Base-by-base conservation (phyloP, 1,284 basidiomycete genomes). In the Malassezia slooffiae region DNA sequence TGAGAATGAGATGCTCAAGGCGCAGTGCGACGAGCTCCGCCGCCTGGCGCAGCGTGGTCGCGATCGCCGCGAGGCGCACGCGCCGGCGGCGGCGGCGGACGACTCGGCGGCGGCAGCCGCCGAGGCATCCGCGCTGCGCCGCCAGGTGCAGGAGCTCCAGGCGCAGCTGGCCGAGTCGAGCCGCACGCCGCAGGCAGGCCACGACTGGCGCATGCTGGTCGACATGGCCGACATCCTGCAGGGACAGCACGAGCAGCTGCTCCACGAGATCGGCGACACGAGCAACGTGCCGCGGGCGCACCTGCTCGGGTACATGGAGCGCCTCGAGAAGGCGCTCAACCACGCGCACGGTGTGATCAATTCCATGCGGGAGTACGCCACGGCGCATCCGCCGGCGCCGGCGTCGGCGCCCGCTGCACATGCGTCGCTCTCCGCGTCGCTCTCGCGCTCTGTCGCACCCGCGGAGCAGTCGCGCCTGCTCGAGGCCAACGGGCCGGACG, bases 1-100 rank as follows among this genome's bases (percentile, higher is more conserved):
- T 3, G 46, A 48, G 19, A 48, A 48, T 26, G 46, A 48, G 31
- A 21, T 40, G 32, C 41, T 48, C 31, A 42, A 48, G 24, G 17
- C 16, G 19, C 40, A 43, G 22, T 43, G 40, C 23, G 46, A 48
- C 17, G 35, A n/a, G 9, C 35, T 43, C 17, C 16, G 40, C 6
- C 30, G 34, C 8, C 20, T 46, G 10, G 17, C 41, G 8, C 38
- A n/a, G n/a, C n/a, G n/a, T n/a, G n/a, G n/a, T n/a, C n/a, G n/a
- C n/a, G n/a, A n/a, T n/a, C n/a, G n/a, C n/a, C n/a, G n/a, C n/a
- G n/a, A 43, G 15, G 20, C 20, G 26, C 40, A 39, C 26, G 13
- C 22, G 5, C 8, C 33, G 20, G 12, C 13, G 8, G 11, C 27
- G 12, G 40, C 38, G n/a, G 17, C 12, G 17, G 30, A 24, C 32